Conservation (phyloP, 2,329 filamentous ascomycete genomes). For the Botrytis fragariae region DNA sequence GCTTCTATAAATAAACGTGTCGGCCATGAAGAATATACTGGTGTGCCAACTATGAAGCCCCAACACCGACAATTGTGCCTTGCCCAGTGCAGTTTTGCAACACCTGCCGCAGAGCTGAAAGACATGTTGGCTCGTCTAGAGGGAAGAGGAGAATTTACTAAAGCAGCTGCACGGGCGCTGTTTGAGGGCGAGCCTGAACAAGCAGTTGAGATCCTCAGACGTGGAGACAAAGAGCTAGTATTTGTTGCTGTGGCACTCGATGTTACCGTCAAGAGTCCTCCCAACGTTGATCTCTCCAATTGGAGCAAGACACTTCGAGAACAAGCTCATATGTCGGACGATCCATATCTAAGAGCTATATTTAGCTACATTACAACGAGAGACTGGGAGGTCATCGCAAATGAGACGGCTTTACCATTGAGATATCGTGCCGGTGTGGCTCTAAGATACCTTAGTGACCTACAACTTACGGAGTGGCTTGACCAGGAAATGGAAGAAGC, state of each 20-base stretch:
- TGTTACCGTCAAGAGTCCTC: conserved; percentile 54
- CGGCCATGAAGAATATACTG: conserved; percentile 61
- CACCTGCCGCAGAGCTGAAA: conserved; percentile 49
- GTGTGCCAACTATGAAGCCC: conserved; percentile 60
- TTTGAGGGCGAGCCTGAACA: conserved; percentile 68
- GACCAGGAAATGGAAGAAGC: conserved; percentile 60
- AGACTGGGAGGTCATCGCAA: conserved; percentile 71
- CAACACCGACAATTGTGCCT: conserved; percentile 73
- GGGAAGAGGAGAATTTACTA: conserved; percentile 59
- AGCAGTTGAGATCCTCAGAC: conserved; percentile 68
- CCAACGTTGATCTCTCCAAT: conserved; percentile 37
- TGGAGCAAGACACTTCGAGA: conserved; percentile 36
- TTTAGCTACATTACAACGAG: conserved; percentile 74
- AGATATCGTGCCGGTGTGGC: conserved; percentile 73
- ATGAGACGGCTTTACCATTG: conserved; percentile 70
- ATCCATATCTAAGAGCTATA: conserved; percentile 77
- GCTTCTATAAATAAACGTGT: conserved; percentile 62
- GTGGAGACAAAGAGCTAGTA: conserved; percentile 64
- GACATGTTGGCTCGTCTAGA: conserved; percentile 46
- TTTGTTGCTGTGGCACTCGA: conserved; percentile 68
- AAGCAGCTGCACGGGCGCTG: conserved; percentile 72
- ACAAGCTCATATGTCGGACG: conserved; percentile 52
- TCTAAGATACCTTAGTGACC: conserved; percentile 62
- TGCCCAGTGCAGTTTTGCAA: conserved; percentile 70
- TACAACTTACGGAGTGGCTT: conserved; percentile 65